Evolutionary conservation across 768 basidiomycete genomes (phyloP), one percentile per base, ranked within the genome.

Genomic region (Leucocoprinus sp.): DNA sequence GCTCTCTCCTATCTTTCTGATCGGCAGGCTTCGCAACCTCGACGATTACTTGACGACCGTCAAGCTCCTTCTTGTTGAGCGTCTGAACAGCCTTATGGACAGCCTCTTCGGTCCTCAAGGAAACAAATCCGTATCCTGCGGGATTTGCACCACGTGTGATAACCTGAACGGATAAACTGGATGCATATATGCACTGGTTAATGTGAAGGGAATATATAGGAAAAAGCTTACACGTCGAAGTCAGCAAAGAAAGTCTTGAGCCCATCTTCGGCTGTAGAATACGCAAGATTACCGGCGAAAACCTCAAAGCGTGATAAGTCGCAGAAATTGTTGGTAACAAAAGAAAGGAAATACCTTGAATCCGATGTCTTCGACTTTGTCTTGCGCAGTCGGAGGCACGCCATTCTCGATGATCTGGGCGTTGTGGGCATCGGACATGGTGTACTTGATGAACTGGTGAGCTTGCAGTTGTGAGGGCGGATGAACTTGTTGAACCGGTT

Each of bases 281-380:
- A 95, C 72, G 89, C 80, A 74, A 95, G 90, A 71, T 95, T 95
- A 58, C 92, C 92, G 61, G 83, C 88, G 66, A 93, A 93, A 72
- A 92, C 87, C 90, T 93, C 56, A 35, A 48, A 47, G 49, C 38
- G 27, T 46, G 50, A 45, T 55, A 52, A 54, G 51, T 50, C 51
- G 52, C 52, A 56, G 59, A 42, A 48, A 29, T 37, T 40, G 52
- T 39, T 26, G 42, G 42, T 43, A 50, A 55, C 52, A 52, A 44
- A 45, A 52, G 52, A 56, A 52, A 51, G 43, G 46, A 52, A 51
- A 57, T 59, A 86, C 87, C 78, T 90, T 91, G 82, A 81, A 84
- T 64, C 77, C 80, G 60, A 80, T 78, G 55, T 86, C 37, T 5
- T 5, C 79, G 67, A 73, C 64, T 53, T 64, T 64, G 58, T 79